phyloP scores from a whole-genome alignment of 371 early-diverging fungal genomes.

The Mortierella sp. region DNA sequence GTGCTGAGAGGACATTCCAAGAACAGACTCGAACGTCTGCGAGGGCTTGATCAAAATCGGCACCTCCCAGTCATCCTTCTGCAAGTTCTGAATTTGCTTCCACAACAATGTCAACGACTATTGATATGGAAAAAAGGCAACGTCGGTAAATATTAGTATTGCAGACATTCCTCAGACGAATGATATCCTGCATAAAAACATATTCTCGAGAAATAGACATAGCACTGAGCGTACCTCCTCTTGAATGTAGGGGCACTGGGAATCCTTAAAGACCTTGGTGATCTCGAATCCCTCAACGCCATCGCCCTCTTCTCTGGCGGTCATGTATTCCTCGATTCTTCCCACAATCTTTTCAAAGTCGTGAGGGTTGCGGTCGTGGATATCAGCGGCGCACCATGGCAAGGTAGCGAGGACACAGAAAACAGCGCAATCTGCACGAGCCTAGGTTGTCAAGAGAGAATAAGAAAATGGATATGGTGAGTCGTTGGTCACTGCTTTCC shows the following conservation, averaged over 20 bases:
- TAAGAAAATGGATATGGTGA: background rate
- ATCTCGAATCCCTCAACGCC: conserved; percentile 61
- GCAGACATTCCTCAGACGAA: no score
- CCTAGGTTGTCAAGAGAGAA: conserved; percentile 34
- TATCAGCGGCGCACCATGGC: conserved; percentile 72
- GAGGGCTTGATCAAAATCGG: conserved; percentile 71
- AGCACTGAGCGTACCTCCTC: conserved; percentile 64
- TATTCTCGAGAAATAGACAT: background rate
- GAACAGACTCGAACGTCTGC: conserved; percentile 67
- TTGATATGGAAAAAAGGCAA: background rate
- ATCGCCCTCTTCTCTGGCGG: conserved; percentile 61
- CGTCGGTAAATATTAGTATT: background rate
- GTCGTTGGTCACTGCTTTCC: background rate
- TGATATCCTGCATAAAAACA: no score
- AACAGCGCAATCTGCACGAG: conserved; percentile 82
- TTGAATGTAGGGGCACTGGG: conserved; percentile 61
- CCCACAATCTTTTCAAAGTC: conserved; percentile 72
- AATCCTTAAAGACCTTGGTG: conserved; percentile 67
- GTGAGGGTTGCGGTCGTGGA: conserved; percentile 67
- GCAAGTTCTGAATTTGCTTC: conserved; percentile 72
- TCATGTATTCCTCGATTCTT: conserved; percentile 76
- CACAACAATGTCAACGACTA: conserved; percentile 79
- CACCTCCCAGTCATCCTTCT: conserved; percentile 75
- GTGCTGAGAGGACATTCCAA: conserved; percentile 73
- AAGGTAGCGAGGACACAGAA: conserved; percentile 79